Percentiles rank a stretch among this genome's conserved stretches.
phyloP scores from a whole-genome alignment of 768 basidiomycete genomes.

The Mycena latifolia region DNA sequence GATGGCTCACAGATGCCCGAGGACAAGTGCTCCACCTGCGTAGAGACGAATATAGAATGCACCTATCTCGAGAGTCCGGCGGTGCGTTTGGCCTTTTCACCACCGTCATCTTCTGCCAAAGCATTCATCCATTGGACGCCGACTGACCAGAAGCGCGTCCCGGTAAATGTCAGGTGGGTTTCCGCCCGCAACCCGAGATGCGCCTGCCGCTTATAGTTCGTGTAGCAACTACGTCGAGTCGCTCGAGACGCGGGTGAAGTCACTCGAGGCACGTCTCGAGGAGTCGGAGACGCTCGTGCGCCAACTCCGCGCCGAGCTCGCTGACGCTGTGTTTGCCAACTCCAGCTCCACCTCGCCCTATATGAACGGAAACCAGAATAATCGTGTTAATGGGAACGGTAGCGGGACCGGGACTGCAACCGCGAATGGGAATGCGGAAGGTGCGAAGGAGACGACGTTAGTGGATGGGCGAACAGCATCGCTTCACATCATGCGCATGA shows the following conservation, averaged over 20 bases:
- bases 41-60: conserved; percentile 24
- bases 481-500: conserved; percentile 15
- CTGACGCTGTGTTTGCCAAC: background rate
- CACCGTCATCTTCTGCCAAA: no score
- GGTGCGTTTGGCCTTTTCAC: conserved; percentile 6
- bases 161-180: background rate
- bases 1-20: conserved; percentile 24
- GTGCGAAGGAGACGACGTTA: no score
- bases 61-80: conserved; percentile 17
- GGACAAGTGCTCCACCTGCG: conserved; percentile 18
- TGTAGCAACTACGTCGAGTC: conserved; percentile 18
- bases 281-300: conserved; percentile 13
- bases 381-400: no score
- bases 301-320: conserved; percentile 22
- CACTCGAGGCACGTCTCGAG: conserved; percentile 18
- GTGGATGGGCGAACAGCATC: background rate
- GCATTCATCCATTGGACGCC: no score
- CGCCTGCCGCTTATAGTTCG: background rate
- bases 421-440: no score
- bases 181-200: background rate
- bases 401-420: background rate
- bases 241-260: no score
- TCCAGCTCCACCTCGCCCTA: background rate
- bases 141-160: background rate
- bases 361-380: no score